Evolutionary conservation across 148 eudicot genomes (phyloP).

Genomic region (Polygonum aviculare): DNA sequence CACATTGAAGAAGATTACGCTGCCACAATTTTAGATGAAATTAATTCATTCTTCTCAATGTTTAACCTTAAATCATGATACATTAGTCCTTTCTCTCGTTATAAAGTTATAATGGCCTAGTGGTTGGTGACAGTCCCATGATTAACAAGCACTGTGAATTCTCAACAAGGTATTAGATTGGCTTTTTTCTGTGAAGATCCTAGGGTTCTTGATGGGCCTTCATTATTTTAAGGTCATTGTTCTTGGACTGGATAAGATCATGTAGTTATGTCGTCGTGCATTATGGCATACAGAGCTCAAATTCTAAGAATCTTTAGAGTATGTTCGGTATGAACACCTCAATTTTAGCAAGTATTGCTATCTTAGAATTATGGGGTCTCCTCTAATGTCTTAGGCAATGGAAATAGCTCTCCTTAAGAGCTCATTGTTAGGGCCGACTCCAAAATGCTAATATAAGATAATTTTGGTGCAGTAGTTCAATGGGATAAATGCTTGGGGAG

Average conservation of each 20-base stretch:
- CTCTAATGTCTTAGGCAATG: neutral
- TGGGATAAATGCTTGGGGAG: slow-evolving; percentile 3
- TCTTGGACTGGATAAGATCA: neutral
- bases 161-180: neutral
- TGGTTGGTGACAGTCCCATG: neutral
- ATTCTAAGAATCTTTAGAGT: neutral
- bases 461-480: slow-evolving; percentile 4
- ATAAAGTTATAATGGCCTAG: neutral
- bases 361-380: neutral
- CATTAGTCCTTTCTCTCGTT: neutral
- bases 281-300: neutral
- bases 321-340: neutral
- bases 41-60: neutral
- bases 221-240: neutral
- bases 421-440: neutral
- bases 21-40: neutral
- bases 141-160: neutral
- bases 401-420: neutral
- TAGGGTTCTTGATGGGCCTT: neutral
- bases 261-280: neutral
- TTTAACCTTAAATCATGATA: neutral
- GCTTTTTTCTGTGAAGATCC: neutral
- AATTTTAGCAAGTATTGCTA: neutral
- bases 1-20: neutral
- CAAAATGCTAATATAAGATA: neutral